Evolutionary conservation across 257 asterid species (phyloP), one percentile per base, ranked within the genome.

Genomic region (Solanum pennellii): DNA sequence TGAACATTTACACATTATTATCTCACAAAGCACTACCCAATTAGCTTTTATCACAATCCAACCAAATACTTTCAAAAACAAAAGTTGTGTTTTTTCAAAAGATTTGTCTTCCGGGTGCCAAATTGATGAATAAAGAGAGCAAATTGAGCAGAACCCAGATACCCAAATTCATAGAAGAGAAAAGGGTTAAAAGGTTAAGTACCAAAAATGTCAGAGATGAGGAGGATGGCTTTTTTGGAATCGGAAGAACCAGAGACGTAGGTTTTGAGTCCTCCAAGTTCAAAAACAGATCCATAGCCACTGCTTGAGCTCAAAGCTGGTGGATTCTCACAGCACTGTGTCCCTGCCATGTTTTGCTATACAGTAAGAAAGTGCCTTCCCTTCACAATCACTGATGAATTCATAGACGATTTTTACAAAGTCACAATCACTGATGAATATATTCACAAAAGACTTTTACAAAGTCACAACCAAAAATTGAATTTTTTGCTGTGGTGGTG

Each of bases 291-390:
- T 56, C 95, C 96, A 82, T 23, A 87, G 16, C 95, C 96, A 52
- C 90, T 89, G 88, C 45, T 88, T 82, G 94, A 89, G 88, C 90
- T 90, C 85, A 92, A 66, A 42, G 79, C 83, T 29, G 98, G 98
- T 25, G 98, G 95, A 20, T 92, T 92, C 77, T 90, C 93, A 23
- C 93, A 91, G 92, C 95, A 92, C 88, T 91, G 90, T 14, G 93
- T 89, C 23, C 94, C 95, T 72, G 95, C 89, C 94, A 92, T 93
- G 47, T 27, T 13, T 60, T 60, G 68, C 14, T 60, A 21, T 9
- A 60, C 14, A 56, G 2, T 56, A 18, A 56, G n/a, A 56, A 56
- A 56, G 60, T 49, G 60, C 62, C 62, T 52, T 16, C 23, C 62
- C 60, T 52, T 52, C 60, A 52, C 23, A 52, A 52, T 52, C 23